Base-by-base conservation (phyloP, 2,329 filamentous ascomycete species). In the Trichoderma koningii region DNA sequence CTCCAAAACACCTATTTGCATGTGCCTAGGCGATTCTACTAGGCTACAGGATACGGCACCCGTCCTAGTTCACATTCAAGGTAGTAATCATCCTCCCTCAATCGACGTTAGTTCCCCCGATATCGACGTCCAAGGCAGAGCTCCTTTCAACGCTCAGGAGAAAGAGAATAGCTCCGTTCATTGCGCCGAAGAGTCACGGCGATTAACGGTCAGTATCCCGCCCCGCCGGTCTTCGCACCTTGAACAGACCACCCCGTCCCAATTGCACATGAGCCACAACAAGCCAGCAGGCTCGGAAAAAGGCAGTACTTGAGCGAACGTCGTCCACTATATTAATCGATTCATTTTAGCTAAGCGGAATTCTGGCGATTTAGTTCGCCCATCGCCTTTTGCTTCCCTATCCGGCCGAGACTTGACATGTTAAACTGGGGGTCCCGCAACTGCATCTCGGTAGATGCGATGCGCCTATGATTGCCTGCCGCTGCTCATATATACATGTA, bases 331-430 rank as follows among this genome's bases (percentile, higher is more conserved):
- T 7, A 7, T 30, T 30, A 6, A n/a, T n/a, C n/a, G n/a, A n/a
- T n/a, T n/a, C n/a, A n/a, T 30, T 5, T 30, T 30, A 30, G 3
- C 5, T 30, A 30, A 30, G 28, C 28, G 5, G 28, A 4, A 30
- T 4, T 1, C 28, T 30, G 6, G 28, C 28, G 5, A 12, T 34
- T 5, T 38, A 12, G 12, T 30, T 50, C 41, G 38, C 12, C 12
- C 47, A 51, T 61, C 57, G 57, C 57, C 57, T 61, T 61, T 61
- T 61, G 47, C 57, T 61, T 61, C 57, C 57, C 14, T 17, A 51
- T 61, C 21, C 44, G 57, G 57, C 15, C 45, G 21, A 38, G 30
- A 30, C 51, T 55, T 51, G 19, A 14, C 42, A 30, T 19, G 7
- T 23, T 3, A 2, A 9, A 38, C 19, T 1, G 14, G 28, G 30